A percentile compares a stretch with the other conserved stretches of the same genome.
Evolutionary conservation across 78 protist species (phyloP).

Genomic region (Planoprotostelium fungivorum): DNA sequence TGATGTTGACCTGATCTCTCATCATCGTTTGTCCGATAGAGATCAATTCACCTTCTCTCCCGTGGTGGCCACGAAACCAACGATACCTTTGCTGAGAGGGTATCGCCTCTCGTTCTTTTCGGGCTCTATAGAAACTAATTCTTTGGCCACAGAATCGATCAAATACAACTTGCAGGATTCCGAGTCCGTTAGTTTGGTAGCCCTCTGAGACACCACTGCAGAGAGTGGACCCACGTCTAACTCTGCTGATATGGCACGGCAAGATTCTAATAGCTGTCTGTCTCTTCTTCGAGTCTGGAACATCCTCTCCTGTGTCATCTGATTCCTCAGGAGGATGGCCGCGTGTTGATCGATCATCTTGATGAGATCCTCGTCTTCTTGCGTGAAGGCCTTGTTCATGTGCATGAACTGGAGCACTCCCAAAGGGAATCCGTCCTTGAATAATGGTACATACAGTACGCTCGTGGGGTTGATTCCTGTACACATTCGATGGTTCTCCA

Average conservation of each 20-base stretch:
- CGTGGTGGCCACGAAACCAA: not conserved
- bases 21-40: not conserved
- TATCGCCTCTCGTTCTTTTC: not conserved
- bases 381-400: not conserved
- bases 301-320: not conserved
- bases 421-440: not conserved
- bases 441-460: not conserved
- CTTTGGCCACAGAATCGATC: not conserved
- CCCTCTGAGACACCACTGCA: not conserved
- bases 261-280: not conserved
- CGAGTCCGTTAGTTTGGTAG: not conserved
- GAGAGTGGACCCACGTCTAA: not conserved
- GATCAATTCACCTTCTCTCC: not conserved
- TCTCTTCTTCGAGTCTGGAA: not conserved
- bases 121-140: not conserved
- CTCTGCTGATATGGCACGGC: not conserved
- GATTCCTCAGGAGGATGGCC: not conserved
- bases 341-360: not conserved
- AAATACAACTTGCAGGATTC: not conserved
- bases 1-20: not conserved
- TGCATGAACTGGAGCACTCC: not conserved
- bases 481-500: not conserved
- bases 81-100: not conserved
- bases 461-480: not conserved
- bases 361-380: not conserved